These are phyloP conservation scores for Candida michaelii DNA, from an alignment of 805 yeast genomes.

Conservation along the genomic window DNA sequence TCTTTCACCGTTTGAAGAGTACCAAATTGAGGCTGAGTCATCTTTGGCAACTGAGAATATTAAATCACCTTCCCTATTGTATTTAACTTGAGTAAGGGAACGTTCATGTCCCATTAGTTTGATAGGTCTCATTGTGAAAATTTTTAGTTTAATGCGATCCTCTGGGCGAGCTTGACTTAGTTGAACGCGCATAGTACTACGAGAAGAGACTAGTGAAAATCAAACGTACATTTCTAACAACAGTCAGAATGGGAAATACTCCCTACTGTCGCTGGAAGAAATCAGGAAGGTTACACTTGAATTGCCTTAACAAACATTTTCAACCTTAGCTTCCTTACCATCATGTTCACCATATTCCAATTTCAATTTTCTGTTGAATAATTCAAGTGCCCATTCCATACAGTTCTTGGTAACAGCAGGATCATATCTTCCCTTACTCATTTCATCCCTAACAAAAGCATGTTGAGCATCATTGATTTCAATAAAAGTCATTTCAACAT, in stretches of 20 bases:
- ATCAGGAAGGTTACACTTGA: no score
- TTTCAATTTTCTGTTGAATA: conserved; percentile 67
- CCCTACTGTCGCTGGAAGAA: no score
- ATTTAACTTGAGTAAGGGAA: conserved; percentile 94
- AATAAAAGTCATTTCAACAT: conserved; percentile 66
- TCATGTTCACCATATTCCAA: conserved; percentile 66
- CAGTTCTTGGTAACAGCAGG: conserved; percentile 72
- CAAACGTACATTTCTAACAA: no score
- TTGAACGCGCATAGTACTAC: no score
- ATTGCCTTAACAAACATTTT: conserved; percentile 63
- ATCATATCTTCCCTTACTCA: conserved; percentile 78
- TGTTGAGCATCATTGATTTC: conserved; percentile 81
- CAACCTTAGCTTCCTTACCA: conserved; percentile 49
- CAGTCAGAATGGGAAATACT: no score
- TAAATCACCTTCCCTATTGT: conserved; percentile 92
- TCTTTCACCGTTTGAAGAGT: conserved; percentile 92
- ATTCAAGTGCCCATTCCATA: conserved; percentile 64
- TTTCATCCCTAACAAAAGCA: conserved; percentile 78
- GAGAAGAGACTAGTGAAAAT: no score
- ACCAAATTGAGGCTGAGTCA: conserved; percentile 88
- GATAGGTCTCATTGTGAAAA: conserved; percentile 43
- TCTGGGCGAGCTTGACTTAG: no score
- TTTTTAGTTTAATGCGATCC: conserved; percentile 10
- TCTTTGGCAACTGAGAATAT: conserved; percentile 92
- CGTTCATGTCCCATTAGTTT: conserved; percentile 94